Base-by-base conservation (phyloP, 306 rosid species). In the Trifolium pratense region DNA sequence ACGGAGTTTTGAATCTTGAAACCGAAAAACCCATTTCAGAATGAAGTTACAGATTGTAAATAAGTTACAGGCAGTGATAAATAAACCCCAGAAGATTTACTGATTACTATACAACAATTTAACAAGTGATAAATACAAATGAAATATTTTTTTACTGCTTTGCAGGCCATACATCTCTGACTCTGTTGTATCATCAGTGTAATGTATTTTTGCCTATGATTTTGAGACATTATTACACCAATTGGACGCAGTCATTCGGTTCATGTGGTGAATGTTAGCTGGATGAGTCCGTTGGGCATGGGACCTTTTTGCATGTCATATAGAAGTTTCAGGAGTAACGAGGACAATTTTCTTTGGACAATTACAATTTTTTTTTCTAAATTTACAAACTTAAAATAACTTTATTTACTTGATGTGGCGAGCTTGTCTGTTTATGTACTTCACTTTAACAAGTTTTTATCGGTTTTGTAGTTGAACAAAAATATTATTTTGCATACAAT, bases 111-210 rank as follows among this genome's bases (percentile, higher is more conserved):
- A 23, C 21, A 55, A 20, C 53, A 77, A 77, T 10, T 64, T 51
- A 49, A 37, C 14, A 36, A 23, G 20, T 51, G 12, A 74, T 48
- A 74, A 73, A 49, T 62, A 48, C 61, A 73, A 61, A 45, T 48
- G 51, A 48, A 74, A 18, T 34, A 15, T 16, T 20, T 74, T 48
- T 46, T 36, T 61, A 48, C 61, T 32, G 20, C 21, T 61, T 74
- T 74, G 11, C 62, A 32, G 70, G 71, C 25, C 18, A 58, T n/a
- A 40, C 17, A 7, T 71, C 56, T 72, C n/a, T n/a, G n/a, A n/a
- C n/a, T n/a, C 14, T 25, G 23, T 42, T 60, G 18, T 58, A 58
- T 40, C 36, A 3, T 42, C 17, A n/a, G 43, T 72, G 64, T 58
- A 26, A 1, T 13, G 9, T 57, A 56, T 56, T 36, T 40, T 46